phyloP scores from a whole-genome alignment of 2,329 filamentous ascomycete species.

The Acarospora socialis region DNA sequence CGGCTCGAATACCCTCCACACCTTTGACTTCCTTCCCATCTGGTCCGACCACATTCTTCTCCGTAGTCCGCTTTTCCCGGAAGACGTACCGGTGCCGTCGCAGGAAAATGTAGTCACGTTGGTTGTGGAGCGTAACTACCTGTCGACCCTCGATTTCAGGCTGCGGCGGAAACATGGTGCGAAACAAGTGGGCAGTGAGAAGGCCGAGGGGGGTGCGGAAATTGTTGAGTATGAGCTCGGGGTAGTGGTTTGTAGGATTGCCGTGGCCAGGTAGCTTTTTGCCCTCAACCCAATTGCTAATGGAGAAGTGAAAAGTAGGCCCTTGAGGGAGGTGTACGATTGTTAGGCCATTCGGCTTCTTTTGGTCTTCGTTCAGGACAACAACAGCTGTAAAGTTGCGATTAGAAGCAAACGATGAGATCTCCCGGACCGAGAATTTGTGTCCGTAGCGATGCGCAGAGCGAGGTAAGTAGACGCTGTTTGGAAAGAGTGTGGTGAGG shows the following conservation, averaged over 20 bases:
- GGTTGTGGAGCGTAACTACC: slow-evolving; percentile 85
- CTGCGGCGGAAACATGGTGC: slow-evolving; percentile 60
- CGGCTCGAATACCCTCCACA: slow-evolving; percentile 71
- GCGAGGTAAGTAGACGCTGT: slow-evolving; percentile 66
- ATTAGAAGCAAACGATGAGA: slow-evolving; percentile 69
- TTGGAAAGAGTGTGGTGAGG: slow-evolving; percentile 70
- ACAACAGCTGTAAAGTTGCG: slow-evolving; percentile 72
- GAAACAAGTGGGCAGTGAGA: slow-evolving; percentile 73
- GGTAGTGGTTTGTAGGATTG: slow-evolving; percentile 78
- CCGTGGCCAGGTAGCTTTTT: slow-evolving; percentile 80
- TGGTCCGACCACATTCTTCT: slow-evolving; percentile 69
- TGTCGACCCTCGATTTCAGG: slow-evolving; percentile 79
- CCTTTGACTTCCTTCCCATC: slow-evolving; percentile 76
- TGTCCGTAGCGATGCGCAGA: slow-evolving; percentile 71
- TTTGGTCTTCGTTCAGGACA: slow-evolving; percentile 77
- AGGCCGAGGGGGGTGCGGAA: slow-evolving; percentile 89
- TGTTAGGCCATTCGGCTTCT: slow-evolving; percentile 67
- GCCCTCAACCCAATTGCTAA: slow-evolving; percentile 81
- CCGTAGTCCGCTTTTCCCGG: slow-evolving; percentile 69
- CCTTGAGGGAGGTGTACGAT: slow-evolving; percentile 72
- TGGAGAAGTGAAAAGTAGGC: slow-evolving; percentile 83
- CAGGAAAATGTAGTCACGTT: slow-evolving; percentile 92
- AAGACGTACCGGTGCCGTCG: slow-evolving; percentile 85
- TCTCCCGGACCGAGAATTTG: slow-evolving; percentile 87
- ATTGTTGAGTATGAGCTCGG: slow-evolving; percentile 81